Evolutionary conservation across 768 basidiomycete genomes (phyloP), one percentile per base, ranked within the genome.

Genomic region (Mycena galopus): DNA sequence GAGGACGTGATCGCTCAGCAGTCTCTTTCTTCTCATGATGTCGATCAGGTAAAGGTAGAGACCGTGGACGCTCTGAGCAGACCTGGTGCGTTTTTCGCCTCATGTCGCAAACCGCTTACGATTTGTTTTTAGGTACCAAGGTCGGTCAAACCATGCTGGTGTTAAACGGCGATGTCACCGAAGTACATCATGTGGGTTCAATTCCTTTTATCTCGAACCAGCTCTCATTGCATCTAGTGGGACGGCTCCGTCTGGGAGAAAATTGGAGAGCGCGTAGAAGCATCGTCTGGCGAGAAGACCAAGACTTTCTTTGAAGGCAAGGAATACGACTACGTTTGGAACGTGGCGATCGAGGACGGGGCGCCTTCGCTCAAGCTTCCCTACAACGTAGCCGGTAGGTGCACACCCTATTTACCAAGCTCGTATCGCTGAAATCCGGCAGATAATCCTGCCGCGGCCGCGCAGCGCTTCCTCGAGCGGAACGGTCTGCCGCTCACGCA

Each of bases 291-390:
- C 88, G 96, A 68, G 97, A 95, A 82, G 95, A 97, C 81, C 87
- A 98, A n/a, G 93, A 94, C 78, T 82, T 69, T 60, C 55, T 75
- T 72, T 60, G 74, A 96, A 76, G 98, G 98, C 21, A 92, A 93
- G 78, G 97, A 99, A 82, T 99, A 97, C 78, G 98, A 99, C 82
- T 98, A 98, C 78, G 97, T 99, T n/a, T 98, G 99, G 78, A 97
- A 98, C 78, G 97, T 99, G 39, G 98, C 99, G 78, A 93, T 98
- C 30, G 89, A 95, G 78, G 97, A 98, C 71, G 97, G 96, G 3
- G 91, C 90, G 19, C 97, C 97, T 14, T 92, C 97, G 9, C 85
- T 99, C 74, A 99, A 98, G 79, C 87, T 99, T 25, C 97, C 97
- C 0, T 99, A 95, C 81, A 98, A 99, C 79, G 91, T 89, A 29